Percentiles rank a stretch among this genome's conserved stretches.
Evolutionary conservation across 352 stramenopile genomes (phyloP).

Genomic region (Globisporangium emineosum): DNA sequence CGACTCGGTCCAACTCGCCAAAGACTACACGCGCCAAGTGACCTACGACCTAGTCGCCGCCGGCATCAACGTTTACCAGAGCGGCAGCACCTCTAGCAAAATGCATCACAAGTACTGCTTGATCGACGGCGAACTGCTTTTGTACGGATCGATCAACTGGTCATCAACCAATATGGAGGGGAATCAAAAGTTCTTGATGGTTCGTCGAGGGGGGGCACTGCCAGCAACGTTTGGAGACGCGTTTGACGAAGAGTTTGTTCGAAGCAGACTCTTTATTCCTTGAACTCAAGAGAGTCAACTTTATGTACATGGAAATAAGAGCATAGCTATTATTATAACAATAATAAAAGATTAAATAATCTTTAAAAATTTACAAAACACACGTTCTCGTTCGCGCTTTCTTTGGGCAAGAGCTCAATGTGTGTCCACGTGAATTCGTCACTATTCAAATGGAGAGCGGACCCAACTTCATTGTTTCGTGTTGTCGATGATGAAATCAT

Average conservation of each 20-base stretch:
- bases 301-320: too few relatives aligned
- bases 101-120: not conserved
- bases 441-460: too few relatives aligned
- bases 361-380: too few relatives aligned
- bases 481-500: too few relatives aligned
- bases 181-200: not conserved
- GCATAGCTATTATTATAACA: too few relatives aligned
- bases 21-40: not conserved
- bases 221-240: not conserved
- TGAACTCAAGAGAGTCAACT: too few relatives aligned
- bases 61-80: not conserved
- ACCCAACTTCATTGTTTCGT: too few relatives aligned
- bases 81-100: not conserved
- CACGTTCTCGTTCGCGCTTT: too few relatives aligned
- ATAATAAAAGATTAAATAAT: too few relatives aligned
- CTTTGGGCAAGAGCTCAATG: too few relatives aligned
- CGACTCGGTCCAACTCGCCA: not conserved
- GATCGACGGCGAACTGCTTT: not conserved
- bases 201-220: not conserved
- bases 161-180: not conserved
- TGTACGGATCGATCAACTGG: not conserved
- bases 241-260: not conserved
- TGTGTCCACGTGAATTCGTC: too few relatives aligned
- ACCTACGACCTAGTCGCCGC: not conserved
- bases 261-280: not conserved